Evolutionary conservation across 805 yeast genomes (phyloP), one percentile per base, ranked within the genome.

Genomic region (Zygosaccharomyces bailii): DNA sequence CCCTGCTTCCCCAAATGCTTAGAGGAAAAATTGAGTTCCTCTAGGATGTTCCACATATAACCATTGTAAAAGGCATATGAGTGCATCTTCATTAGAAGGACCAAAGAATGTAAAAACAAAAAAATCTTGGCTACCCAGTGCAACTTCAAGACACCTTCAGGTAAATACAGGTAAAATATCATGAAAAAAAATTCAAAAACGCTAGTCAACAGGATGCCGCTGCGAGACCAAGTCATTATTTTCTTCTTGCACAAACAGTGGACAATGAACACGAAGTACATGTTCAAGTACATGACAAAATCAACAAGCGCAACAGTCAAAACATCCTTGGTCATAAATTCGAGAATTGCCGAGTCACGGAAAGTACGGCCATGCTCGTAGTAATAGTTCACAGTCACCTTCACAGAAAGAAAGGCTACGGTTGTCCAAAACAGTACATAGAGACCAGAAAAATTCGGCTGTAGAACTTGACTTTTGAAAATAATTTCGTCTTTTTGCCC

Each of bases 81-180:
- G 63, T 93, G 98, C 80, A 84, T 84, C 62, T 93, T 93, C 99
- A 93, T 93, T 54, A 95, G 61, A 52, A 89, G 70, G 1, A 93
- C 98, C 39, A 88, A 70, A 8, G 89, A 79, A 61, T 93, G 99
- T 41, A 93, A 69, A 48, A 87, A 76, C 50, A 93, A 67, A 57
- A 87, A 93, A 34, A 90, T 90, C 58, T 82, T 81, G 1, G 88
- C 96, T 39, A 90, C 85, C 99, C 99, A 93, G 9, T 95, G 88
- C 56, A 76, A 85, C 14, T 56, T 51, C 34, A 65, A 46, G 11
- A 61, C 52, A 32, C 73, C 68, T 34, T 82, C 78, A 3, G 93
- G 79, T 56, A 79, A 71, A 51, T 70, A 65, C 34, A 82, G 59
- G 69, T 79, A 85, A 44, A 75, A 73, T 7, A 65, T 43, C 8